Percentiles rank a stretch among this genome's conserved stretches.
These are phyloP conservation scores for Moesziomyces sp. DNA, from an alignment of 1,284 basidiomycete species.

Conservation along the genomic window DNA sequence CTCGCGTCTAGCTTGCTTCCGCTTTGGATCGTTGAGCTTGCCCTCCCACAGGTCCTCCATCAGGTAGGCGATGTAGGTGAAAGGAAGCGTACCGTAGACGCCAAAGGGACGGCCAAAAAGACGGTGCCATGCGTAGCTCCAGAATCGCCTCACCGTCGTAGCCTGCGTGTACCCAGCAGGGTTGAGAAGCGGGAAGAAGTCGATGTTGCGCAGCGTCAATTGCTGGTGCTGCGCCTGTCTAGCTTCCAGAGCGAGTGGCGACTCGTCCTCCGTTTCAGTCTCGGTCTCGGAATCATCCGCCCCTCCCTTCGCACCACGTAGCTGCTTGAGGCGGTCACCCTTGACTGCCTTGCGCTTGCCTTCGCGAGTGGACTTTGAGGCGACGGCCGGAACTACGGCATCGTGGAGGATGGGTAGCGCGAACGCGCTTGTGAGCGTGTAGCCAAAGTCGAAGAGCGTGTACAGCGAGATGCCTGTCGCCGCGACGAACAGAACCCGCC, in stretches of 20 bases:
- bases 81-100: slow-evolving; percentile 48
- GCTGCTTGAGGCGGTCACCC: slow-evolving; percentile 10
- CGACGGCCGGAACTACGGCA: slow-evolving; percentile 1
- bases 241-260: slow-evolving; percentile 13
- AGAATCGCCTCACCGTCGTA: slow-evolving; percentile 40
- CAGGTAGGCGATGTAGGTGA: slow-evolving; percentile 38
- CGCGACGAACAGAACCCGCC: slow-evolving; percentile 38
- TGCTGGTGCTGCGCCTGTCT: slow-evolving; percentile 22
- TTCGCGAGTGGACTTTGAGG: not conserved
- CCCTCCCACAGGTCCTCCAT: slow-evolving; percentile 29
- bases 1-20: slow-evolving; percentile 28
- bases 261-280: slow-evolving; percentile 36
- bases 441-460: slow-evolving; percentile 54
- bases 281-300: slow-evolving; percentile 28
- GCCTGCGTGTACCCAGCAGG: slow-evolving; percentile 39
- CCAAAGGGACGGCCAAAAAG: slow-evolving; percentile 49
- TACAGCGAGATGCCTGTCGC: slow-evolving; percentile 50
- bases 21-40: slow-evolving; percentile 34
- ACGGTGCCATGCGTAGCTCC: slow-evolving; percentile 50
- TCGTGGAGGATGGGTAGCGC: slow-evolving; percentile 44
- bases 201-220: slow-evolving; percentile 45
- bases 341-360: not conserved
- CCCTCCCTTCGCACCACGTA: slow-evolving; percentile 1
- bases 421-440: slow-evolving; percentile 45
- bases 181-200: slow-evolving; percentile 56